phyloP scores from a whole-genome alignment of 257 asterid species.

The Primulina eburnea region DNA sequence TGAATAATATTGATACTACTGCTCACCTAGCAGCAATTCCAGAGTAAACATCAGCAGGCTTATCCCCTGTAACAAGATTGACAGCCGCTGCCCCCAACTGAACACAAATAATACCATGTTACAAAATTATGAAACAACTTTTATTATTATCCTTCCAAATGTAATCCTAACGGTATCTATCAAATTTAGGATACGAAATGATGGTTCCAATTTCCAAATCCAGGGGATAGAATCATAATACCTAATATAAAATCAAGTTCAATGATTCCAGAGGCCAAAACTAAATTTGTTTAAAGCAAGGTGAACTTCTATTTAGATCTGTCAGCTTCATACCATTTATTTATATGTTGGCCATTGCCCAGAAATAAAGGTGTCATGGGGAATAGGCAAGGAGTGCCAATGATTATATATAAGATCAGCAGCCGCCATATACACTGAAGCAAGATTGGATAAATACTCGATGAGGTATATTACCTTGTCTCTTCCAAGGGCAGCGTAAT shows the following conservation, averaged over 20 bases:
- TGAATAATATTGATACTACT: slow-evolving; percentile 1
- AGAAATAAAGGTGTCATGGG: neutral
- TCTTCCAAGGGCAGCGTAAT: slow-evolving; percentile 98
- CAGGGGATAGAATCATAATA: slow-evolving; percentile 5
- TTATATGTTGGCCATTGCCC: neutral
- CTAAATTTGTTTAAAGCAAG: slow-evolving; percentile 9
- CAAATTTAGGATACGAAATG: slow-evolving; percentile 5
- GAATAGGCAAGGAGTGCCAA: too few relatives aligned
- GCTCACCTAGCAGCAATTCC: slow-evolving; percentile 93
- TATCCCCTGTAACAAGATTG: slow-evolving; percentile 87
- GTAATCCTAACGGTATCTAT: slow-evolving; percentile 10
- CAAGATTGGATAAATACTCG: slow-evolving; percentile 5
- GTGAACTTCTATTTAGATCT: neutral
- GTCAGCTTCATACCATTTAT: neutral
- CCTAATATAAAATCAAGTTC: slow-evolving; percentile 13
- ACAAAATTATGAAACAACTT: slow-evolving; percentile 15
- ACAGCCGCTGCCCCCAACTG: slow-evolving; percentile 98
- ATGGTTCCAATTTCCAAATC: slow-evolving; percentile 2
- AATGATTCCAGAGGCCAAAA: neutral
- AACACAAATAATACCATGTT: slow-evolving; percentile 24
- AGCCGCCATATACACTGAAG: neutral
- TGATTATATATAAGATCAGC: too few relatives aligned
- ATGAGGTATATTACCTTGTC: slow-evolving; percentile 66
- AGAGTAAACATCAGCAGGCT: slow-evolving; percentile 97
- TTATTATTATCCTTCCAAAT: slow-evolving; percentile 2